Base-by-base conservation (phyloP, 2,329 filamentous ascomycete species). In the Beauveria bassiana region DNA sequence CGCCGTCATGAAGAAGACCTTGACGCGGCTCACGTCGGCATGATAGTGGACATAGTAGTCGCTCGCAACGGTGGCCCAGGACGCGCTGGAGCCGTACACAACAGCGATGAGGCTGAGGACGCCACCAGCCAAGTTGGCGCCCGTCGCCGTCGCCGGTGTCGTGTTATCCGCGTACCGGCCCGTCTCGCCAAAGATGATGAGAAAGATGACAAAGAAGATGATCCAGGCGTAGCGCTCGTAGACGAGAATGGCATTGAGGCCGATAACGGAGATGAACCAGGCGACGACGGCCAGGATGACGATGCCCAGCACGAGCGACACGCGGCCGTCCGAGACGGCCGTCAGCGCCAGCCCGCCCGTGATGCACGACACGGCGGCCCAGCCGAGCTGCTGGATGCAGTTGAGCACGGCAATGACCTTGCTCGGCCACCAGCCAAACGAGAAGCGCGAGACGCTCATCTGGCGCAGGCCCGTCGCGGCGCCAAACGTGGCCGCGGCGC, bases 151-250 rank as follows among this genome's bases (percentile, higher is more conserved):
- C 9, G 75, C 70, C 3, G 72, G 72, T 6, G 73, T 71, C 18
- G 67, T 66, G 61, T 73, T 70, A 65, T 79, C 74, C 6, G 76
- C 78, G 45, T 73, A 74, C 31, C 67, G 66, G 24, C 74, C 78
- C 3, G 74, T 73, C 68, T 80, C 75, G 50, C 76, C 78, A 61
- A 78, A 79, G 66, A 82, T 76, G 66, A 81, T 74, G 64, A 81
- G 67, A 67, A 81, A 81, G 57, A 81, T 75, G 58, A 76, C 69
- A 59, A 79, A 75, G 64, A 79, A 75, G 42, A 74, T 63, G 20
- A 81, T 71, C 74, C 80, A 82, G 24, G 79, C 77, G 66, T 78
- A 81, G 55, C 77, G 73, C 66, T 82, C 79, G 64, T 81, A 83
- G 6, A 75, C 64, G 62, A 83, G 75, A 49, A 83, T 73, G 22